Percentiles rank a stretch among this genome's conserved stretches.
Evolutionary conservation across 129 eudicot genomes (phyloP).

Genomic region (Glebionis coronaria): DNA sequence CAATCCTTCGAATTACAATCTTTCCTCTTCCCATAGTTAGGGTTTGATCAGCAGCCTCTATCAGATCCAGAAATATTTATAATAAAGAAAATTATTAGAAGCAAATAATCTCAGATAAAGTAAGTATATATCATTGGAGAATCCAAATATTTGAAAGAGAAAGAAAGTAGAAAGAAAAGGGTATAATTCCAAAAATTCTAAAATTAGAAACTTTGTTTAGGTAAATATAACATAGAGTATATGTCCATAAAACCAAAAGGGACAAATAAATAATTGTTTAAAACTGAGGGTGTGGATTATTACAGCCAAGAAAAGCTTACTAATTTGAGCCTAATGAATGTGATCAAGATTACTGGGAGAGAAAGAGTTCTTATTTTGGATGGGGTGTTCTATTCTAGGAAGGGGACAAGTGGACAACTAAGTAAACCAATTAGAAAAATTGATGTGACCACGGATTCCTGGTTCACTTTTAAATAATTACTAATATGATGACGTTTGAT

Average conservation of each 20-base stretch:
- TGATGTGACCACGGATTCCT: neutral
- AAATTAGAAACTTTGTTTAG: conserved; percentile 22
- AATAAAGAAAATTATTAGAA: no score
- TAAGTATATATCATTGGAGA: conserved; percentile 11
- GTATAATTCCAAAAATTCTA: neutral
- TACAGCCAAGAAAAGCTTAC: conserved; percentile 26
- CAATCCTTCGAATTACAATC: conserved; percentile 75
- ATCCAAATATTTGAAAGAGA: conserved; percentile 14
- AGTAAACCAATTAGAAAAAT: conserved; percentile 3
- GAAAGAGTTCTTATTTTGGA: conserved; percentile 25
- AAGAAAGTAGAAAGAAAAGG: conserved; percentile 9
- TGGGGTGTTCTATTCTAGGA: conserved; percentile 21
- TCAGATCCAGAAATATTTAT: neutral
- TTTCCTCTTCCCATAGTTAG: conserved; percentile 87
- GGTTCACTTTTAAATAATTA: no score
- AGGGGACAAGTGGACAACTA: conserved; percentile 16
- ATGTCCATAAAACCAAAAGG: conserved; percentile 11
- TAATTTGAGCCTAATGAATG: conserved; percentile 30
- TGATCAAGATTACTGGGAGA: conserved; percentile 16
- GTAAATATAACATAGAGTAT: conserved; percentile 6
- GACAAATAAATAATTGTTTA: conserved; percentile 16
- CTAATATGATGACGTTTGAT: no score
- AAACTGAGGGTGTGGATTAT: conserved; percentile 14
- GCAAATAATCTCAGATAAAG: conserved; percentile 10
- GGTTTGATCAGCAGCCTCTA: conserved; percentile 17